Evolutionary conservation across 169 alveolate species (phyloP).

Genomic region (Plasmodium vinckei): DNA sequence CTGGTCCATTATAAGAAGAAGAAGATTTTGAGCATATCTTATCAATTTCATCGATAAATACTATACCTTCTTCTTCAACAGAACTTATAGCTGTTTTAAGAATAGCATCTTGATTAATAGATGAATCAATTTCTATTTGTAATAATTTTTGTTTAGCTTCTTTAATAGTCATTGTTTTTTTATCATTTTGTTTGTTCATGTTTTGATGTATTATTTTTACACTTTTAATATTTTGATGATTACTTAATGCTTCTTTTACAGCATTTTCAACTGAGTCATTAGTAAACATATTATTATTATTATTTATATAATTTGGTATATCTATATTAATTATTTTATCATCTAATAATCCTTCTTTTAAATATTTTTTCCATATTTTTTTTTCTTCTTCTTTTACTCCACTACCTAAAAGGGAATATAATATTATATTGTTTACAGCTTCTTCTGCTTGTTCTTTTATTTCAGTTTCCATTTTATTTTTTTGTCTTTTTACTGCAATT

Average conservation of each 20-base stretch:
- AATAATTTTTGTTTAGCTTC: slow-evolving; percentile 80
- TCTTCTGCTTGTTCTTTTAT: slow-evolving; percentile 78
- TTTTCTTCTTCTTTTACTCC: slow-evolving; percentile 80
- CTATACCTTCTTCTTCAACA: slow-evolving; percentile 91
- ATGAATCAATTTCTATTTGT: slow-evolving; percentile 76
- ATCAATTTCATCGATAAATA: slow-evolving; percentile 93
- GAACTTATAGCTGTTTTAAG: slow-evolving; percentile 85
- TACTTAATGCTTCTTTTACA: slow-evolving; percentile 63
- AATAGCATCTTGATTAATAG: slow-evolving; percentile 80
- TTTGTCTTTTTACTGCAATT: slow-evolving; percentile 73
- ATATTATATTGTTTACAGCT: slow-evolving; percentile 81
- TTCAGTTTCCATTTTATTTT: slow-evolving; percentile 70
- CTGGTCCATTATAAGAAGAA: slow-evolving; percentile 81
- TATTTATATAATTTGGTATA: slow-evolving; percentile 74
- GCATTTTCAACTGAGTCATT: slow-evolving; percentile 68
- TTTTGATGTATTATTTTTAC: slow-evolving; percentile 70
- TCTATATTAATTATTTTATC: slow-evolving; percentile 82
- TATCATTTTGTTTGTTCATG: slow-evolving; percentile 73
- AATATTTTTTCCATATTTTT: slow-evolving; percentile 80
- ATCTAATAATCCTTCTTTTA: slow-evolving; percentile 83
- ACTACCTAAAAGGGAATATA: slow-evolving; percentile 82
- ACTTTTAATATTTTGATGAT: slow-evolving; percentile 71
- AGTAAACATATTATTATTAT: slow-evolving; percentile 48
- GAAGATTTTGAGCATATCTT: slow-evolving; percentile 85
- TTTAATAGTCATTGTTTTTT: slow-evolving; percentile 74